Conservation (phyloP, 805 yeast genomes). For the Cyberlindnera mrakii region DNA sequence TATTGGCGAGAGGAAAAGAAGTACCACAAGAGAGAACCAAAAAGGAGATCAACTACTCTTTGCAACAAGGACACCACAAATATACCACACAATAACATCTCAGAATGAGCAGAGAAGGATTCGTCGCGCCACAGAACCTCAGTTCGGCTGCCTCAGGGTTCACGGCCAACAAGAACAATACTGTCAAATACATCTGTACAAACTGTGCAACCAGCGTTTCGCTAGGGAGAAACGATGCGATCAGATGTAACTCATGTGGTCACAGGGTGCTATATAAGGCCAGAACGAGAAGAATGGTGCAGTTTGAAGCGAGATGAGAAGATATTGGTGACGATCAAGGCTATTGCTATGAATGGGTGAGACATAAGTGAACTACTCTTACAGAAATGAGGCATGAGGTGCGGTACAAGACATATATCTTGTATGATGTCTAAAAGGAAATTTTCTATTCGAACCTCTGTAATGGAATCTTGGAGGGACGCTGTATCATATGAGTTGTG, state of each 20-base stretch:
- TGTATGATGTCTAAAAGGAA: no score
- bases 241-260: slow-evolving; percentile 97
- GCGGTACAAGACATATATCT: no score
- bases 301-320: slow-evolving; percentile 67
- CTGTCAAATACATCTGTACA: slow-evolving; percentile 92
- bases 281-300: slow-evolving; percentile 95
- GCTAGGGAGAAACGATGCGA: slow-evolving; percentile 89
- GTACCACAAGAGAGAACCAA: no score
- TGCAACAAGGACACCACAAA: not conserved
- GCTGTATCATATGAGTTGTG: no score
- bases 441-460: no score
- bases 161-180: slow-evolving; percentile 61
- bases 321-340: no score
- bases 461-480: no score
- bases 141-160: slow-evolving; percentile 87
- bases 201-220: slow-evolving; percentile 90
- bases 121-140: slow-evolving; percentile 72
- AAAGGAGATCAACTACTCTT: no score
- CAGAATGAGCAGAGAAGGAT: slow-evolving; percentile 67
- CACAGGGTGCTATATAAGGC: slow-evolving; percentile 97
- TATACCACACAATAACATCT: not conserved
- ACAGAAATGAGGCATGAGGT: no score
- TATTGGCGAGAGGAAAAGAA: no score
- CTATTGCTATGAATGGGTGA: no score
- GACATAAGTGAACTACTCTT: no score